These are phyloP conservation scores for Podosphaera fusca DNA, from an alignment of 2,329 filamentous ascomycete species.

Conservation along the genomic window DNA sequence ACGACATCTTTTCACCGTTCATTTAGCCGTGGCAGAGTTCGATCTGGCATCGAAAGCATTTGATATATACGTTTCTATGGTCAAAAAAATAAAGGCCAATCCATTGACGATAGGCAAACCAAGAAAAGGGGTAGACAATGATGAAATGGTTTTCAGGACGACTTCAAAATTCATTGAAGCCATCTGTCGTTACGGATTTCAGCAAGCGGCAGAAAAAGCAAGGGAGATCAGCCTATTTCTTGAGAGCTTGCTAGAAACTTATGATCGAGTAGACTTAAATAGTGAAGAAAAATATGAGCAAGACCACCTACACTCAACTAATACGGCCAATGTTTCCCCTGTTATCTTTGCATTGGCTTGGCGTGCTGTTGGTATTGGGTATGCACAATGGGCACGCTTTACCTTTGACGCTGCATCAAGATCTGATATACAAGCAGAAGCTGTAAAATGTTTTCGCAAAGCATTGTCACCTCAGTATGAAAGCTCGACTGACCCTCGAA, in stretches of 20 bases:
- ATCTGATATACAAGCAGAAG: slow-evolving; percentile 51
- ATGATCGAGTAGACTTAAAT: slow-evolving; percentile 13
- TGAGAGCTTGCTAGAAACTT: slow-evolving; percentile 49
- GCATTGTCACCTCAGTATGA: slow-evolving; percentile 45
- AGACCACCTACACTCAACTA: background rate
- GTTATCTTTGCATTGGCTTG: slow-evolving; percentile 47
- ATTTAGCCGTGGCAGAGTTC: slow-evolving; percentile 73
- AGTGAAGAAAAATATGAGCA: slow-evolving; percentile 7
- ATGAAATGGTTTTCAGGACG: slow-evolving; percentile 54
- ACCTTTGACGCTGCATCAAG: slow-evolving; percentile 55
- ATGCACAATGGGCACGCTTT: slow-evolving; percentile 67
- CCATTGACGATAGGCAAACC: slow-evolving; percentile 53
- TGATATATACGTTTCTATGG: slow-evolving; percentile 75
- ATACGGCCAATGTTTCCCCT: slow-evolving; percentile 20
- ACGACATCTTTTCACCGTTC: slow-evolving; percentile 66
- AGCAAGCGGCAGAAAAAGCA: slow-evolving; percentile 57
- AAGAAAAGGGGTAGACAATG: slow-evolving; percentile 53
- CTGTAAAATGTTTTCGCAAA: slow-evolving; percentile 51
- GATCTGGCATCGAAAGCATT: slow-evolving; percentile 78
- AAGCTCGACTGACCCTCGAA: slow-evolving; percentile 45
- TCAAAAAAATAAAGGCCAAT: slow-evolving; percentile 64
- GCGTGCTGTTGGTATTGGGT: slow-evolving; percentile 64
- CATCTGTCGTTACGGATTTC: slow-evolving; percentile 60
- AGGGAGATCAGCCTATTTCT: slow-evolving; percentile 45
- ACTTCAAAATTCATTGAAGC: slow-evolving; percentile 59